Evolutionary conservation across 2,329 filamentous ascomycete genomes (phyloP).

Genomic region (Penicillium decumbens): DNA sequence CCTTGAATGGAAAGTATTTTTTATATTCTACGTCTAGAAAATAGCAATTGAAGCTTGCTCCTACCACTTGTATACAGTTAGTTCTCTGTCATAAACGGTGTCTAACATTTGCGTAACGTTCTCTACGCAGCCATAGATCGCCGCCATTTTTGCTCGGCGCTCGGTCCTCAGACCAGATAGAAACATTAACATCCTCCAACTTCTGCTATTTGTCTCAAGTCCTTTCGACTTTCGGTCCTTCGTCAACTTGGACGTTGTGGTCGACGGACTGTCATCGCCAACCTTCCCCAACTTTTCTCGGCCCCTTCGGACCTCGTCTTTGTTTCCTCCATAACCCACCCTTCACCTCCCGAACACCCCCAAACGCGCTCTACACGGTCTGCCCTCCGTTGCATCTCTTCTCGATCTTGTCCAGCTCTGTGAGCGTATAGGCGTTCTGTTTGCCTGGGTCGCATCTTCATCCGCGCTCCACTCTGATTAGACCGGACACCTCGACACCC

Average conservation of each 20-base stretch:
- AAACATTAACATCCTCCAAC: not conserved
- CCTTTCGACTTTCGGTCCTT: not conserved
- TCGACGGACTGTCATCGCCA: not conserved
- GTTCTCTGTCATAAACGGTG: not conserved
- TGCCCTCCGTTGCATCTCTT: not conserved
- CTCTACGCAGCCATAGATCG: not conserved
- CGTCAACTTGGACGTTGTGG: not conserved
- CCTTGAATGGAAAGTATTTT: not conserved
- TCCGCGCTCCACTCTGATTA: slow-evolving; percentile 6
- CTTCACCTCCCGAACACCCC: slow-evolving; percentile 2
- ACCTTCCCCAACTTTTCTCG: slow-evolving; percentile 16
- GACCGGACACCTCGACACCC: slow-evolving; percentile 2
- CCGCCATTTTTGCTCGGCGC: not conserved
- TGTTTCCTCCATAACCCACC: slow-evolving; percentile 9
- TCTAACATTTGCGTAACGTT: not conserved
- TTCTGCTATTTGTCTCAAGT: not conserved
- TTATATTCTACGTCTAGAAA: not conserved
- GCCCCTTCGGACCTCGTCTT: slow-evolving; percentile 14
- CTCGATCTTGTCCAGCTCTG: not conserved
- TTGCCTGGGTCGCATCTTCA: slow-evolving; percentile 7
- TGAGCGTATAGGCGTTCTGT: slow-evolving; percentile 10
- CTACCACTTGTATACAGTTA: not conserved
- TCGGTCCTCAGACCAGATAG: not conserved
- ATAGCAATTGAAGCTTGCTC: not conserved
- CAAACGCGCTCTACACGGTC: not conserved